These are phyloP conservation scores for Elongisporangium undulatum DNA, from an alignment of 352 stramenopile species.

Conservation along the genomic window DNA sequence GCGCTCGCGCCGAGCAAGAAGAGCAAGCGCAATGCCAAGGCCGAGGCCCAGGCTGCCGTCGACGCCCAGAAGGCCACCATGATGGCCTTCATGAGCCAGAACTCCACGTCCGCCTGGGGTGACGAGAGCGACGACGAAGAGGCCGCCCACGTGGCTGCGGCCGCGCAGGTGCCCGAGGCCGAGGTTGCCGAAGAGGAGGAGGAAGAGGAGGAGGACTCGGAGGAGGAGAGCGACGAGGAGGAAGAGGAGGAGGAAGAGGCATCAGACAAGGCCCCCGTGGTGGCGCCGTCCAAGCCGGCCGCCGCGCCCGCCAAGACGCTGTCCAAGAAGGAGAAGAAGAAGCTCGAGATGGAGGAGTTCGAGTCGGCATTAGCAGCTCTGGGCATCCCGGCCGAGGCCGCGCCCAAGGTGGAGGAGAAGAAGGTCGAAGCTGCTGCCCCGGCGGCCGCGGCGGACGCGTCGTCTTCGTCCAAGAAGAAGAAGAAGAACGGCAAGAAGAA, in stretches of 20 bases:
- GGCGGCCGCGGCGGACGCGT: slow-evolving; percentile 15
- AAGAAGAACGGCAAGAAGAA: slow-evolving; percentile 67
- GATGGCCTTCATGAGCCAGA: slow-evolving; percentile 69
- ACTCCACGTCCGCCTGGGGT: slow-evolving; percentile 56
- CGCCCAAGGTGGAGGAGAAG: slow-evolving; percentile 34
- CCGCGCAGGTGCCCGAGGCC: slow-evolving; percentile 16
- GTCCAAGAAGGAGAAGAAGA: slow-evolving; percentile 83
- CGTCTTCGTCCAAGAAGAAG: slow-evolving; percentile 43
- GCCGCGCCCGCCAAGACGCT: slow-evolving; percentile 30
- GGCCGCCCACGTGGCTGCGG: slow-evolving; percentile 25
- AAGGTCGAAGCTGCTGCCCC: slow-evolving; percentile 32
- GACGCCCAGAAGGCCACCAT: slow-evolving; percentile 41
- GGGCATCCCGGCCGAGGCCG: slow-evolving; percentile 27
- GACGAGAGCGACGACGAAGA: slow-evolving; percentile 77
- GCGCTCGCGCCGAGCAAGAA: slow-evolving; percentile 65
- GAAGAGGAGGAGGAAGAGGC: slow-evolving; percentile 48
- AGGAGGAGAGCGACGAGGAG: slow-evolving; percentile 20
- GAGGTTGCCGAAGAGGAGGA: slow-evolving; percentile 33
- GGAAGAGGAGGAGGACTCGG: slow-evolving; percentile 36
- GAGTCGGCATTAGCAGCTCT: slow-evolving; percentile 61
- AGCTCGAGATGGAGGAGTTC: slow-evolving; percentile 72
- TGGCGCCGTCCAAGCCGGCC: slow-evolving; percentile 27
- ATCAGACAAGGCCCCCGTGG: slow-evolving; percentile 11
- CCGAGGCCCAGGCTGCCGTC: slow-evolving; percentile 17
- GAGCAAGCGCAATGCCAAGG: slow-evolving; percentile 50